A percentile compares a stretch with the other conserved stretches of the same genome.
These are phyloP conservation scores for Phytopythium kandeliae DNA, from an alignment of 352 stramenopile species.

Conservation along the genomic window DNA sequence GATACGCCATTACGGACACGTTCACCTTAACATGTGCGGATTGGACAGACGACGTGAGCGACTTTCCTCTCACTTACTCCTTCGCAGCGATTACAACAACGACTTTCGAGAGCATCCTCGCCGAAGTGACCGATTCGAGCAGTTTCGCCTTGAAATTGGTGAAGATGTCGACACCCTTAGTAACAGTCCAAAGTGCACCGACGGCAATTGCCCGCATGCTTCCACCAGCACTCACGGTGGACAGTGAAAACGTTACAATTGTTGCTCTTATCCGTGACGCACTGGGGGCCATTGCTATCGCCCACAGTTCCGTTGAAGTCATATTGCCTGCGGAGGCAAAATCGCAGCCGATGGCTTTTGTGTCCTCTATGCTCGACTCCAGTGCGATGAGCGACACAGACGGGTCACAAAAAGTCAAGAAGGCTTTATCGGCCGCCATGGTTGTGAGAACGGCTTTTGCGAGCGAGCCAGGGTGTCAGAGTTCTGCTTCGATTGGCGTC, in stretches of 20 bases:
- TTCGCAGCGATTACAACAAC: conserved; percentile 44
- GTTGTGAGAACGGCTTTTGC: conserved; percentile 38
- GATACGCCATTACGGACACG: conserved; percentile 44
- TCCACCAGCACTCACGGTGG: conserved; percentile 17
- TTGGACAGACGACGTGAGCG: conserved; percentile 55
- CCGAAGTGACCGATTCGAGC: conserved; percentile 12
- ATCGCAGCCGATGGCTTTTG: conserved; percentile 30
- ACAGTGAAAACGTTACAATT: conserved; percentile 35
- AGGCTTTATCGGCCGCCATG: conserved; percentile 35
- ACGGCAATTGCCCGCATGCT: conserved; percentile 33
- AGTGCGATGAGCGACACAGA: conserved; percentile 10
- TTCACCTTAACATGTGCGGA: conserved; percentile 46
- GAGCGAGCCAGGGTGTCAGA: background rate
- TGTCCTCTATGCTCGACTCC: conserved; percentile 23
- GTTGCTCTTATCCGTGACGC: conserved; percentile 52
- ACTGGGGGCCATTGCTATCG: conserved; percentile 30
- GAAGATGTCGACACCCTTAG: conserved; percentile 27
- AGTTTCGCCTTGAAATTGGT: conserved; percentile 17
- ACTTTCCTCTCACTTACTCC: conserved; percentile 56
- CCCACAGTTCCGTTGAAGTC: conserved; percentile 31
- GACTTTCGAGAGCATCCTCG: conserved; percentile 18
- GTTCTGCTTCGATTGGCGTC: conserved; percentile 2
- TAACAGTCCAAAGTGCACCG: conserved; percentile 31
- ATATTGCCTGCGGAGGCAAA: conserved; percentile 26
- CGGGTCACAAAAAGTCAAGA: conserved; percentile 20